These are phyloP conservation scores for Capillidium heterosporum DNA, from an alignment of 371 early-diverging fungal genomes.

Conservation along the genomic window DNA sequence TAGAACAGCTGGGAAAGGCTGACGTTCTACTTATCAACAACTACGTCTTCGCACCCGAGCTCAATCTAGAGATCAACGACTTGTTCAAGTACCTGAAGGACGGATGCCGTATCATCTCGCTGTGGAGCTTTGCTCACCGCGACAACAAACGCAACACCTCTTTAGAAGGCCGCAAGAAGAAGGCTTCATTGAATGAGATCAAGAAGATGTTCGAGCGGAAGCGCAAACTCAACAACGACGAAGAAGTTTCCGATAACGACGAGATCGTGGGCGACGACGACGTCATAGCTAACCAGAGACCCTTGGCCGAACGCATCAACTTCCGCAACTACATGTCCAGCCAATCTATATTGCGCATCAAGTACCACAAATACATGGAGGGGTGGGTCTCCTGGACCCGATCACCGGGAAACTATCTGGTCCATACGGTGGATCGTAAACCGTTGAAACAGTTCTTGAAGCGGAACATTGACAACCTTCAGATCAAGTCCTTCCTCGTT, in stretches of 20 bases:
- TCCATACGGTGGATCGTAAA: conserved; percentile 65
- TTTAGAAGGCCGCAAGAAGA: too few species aligned
- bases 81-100: conserved; percentile 81
- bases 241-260: too few species aligned
- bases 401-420: conserved; percentile 67
- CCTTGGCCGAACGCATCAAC: conserved; percentile 51
- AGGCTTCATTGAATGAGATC: too few species aligned
- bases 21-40: conserved; percentile 90
- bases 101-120: conserved; percentile 63
- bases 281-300: conserved; percentile 9
- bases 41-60: conserved; percentile 69
- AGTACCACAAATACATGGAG: conserved; percentile 53
- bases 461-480: conserved; percentile 9
- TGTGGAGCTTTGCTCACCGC: conserved; percentile 47
- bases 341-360: conserved; percentile 64
- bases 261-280: too few species aligned
- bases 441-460: conserved; percentile 34
- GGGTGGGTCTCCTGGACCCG: conserved; percentile 86
- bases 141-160: too few species aligned
- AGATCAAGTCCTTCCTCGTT: background rate
- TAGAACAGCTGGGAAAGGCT: conserved; percentile 48
- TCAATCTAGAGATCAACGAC: conserved; percentile 67
- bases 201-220: too few species aligned
- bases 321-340: conserved; percentile 58
- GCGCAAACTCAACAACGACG: too few species aligned